Percentiles rank a stretch among this genome's conserved stretches.
These are phyloP conservation scores for Venturia asperata DNA, from an alignment of 2,329 filamentous ascomycete genomes.

Conservation along the genomic window DNA sequence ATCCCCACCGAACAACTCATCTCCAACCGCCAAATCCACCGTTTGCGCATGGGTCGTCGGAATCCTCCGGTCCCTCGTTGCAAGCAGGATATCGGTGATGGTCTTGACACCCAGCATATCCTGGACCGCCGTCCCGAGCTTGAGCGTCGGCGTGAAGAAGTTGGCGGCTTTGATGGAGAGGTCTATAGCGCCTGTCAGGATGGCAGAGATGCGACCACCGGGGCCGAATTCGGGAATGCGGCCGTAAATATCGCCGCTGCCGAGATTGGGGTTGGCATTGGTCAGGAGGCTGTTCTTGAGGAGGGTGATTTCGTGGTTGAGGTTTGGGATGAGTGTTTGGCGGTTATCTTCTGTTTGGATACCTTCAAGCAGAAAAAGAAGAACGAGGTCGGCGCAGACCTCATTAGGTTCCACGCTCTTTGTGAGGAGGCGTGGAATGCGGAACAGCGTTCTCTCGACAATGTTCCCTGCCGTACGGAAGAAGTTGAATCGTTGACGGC, in stretches of 20 bases:
- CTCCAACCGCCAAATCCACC: slow-evolving; percentile 24
- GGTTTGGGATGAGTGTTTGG: slow-evolving; percentile 21
- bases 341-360: slow-evolving; percentile 23
- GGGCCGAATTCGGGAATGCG: slow-evolving; percentile 28
- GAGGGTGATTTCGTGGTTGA: slow-evolving; percentile 21
- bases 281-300: neutral
- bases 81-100: slow-evolving; percentile 27
- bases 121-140: slow-evolving; percentile 27
- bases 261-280: slow-evolving; percentile 14
- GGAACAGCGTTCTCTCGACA: slow-evolving; percentile 27
- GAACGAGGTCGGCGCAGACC: slow-evolving; percentile 29
- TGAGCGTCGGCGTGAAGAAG: slow-evolving; percentile 23
- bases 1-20: slow-evolving; percentile 21
- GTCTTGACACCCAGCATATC: slow-evolving; percentile 28
- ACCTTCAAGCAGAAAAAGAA: slow-evolving; percentile 29
- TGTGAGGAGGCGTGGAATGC: slow-evolving; percentile 26
- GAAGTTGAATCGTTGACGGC: slow-evolving; percentile 32
- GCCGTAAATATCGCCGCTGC: slow-evolving; percentile 32
- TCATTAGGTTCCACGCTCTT: slow-evolving; percentile 30
- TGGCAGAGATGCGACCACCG: slow-evolving; percentile 24
- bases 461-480: slow-evolving; percentile 26
- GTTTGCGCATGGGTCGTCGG: slow-evolving; percentile 27
- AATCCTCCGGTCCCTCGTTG: slow-evolving; percentile 30
- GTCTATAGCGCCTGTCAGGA: slow-evolving; percentile 23
- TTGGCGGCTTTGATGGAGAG: slow-evolving; percentile 24